Evolutionary conservation across 2,329 filamentous ascomycete species (phyloP).

Genomic region (Calonectria pteridis): DNA sequence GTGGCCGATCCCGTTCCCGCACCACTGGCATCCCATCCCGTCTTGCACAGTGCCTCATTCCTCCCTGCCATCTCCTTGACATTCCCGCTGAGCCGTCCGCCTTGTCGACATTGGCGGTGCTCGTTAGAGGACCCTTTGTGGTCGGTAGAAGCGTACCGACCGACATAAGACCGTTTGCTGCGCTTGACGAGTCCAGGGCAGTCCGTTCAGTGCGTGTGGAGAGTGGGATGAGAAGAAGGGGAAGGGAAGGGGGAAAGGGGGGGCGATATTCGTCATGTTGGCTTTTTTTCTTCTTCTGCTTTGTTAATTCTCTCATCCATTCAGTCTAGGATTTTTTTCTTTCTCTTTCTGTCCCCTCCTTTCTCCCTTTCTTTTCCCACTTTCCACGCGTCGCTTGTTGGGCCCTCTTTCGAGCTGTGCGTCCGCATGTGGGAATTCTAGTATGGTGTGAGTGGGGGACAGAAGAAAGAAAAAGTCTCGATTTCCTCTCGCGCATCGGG

Average conservation of each 20-base stretch:
- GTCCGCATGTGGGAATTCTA: not conserved
- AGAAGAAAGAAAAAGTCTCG: not conserved
- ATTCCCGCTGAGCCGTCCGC: not conserved
- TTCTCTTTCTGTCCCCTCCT: not conserved
- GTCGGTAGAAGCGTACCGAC: not conserved
- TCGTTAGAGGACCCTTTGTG: not conserved
- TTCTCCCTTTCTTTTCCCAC: not conserved
- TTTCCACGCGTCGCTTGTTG: not conserved
- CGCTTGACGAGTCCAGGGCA: not conserved
- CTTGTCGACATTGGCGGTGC: not conserved
- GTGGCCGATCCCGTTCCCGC: constrained; percentile 8
- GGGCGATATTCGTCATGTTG: not conserved
- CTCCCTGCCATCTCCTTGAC: not conserved
- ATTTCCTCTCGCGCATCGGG: not conserved
- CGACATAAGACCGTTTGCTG: not conserved
- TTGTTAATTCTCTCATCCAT: not conserved
- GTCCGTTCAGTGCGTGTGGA: not conserved
- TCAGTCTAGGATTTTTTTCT: not conserved
- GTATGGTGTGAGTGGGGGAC: constrained; percentile 10
- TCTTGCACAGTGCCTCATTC: not conserved
- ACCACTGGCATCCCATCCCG: constrained; percentile 4
- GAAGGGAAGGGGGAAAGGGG: not conserved
- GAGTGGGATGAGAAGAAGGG: not conserved
- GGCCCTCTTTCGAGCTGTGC: not conserved
- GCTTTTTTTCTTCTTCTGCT: not conserved